A percentile compares a stretch with the other conserved stretches of the same genome.
Evolutionary conservation across 139 green algal genomes (phyloP).

Genomic region (Chlamydomonas schloesseri): DNA sequence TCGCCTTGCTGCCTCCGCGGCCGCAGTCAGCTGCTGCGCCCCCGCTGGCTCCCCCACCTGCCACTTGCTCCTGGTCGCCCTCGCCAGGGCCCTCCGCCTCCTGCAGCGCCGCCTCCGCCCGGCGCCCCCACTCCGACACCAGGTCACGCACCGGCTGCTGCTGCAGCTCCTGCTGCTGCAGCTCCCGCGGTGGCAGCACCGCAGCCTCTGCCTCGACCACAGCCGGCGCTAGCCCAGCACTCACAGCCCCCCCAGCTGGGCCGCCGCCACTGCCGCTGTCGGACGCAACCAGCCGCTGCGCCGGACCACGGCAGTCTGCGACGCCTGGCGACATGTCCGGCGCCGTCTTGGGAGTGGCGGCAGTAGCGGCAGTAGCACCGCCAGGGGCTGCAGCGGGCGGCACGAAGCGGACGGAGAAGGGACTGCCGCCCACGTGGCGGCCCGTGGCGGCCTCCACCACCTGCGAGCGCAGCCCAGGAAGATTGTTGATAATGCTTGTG

Average conservation of each 20-base stretch:
- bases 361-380: too few species aligned
- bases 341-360: too few species aligned
- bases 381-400: too few species aligned
- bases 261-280: not conserved
- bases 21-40: too few species aligned
- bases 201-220: not conserved
- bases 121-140: slow-evolving; percentile 7
- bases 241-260: too few species aligned
- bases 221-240: too few species aligned
- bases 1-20: not conserved
- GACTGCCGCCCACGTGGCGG: slow-evolving; percentile 31
- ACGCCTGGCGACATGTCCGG: too few species aligned
- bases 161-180: not conserved
- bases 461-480: too few species aligned
- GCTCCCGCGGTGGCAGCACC: too few species aligned
- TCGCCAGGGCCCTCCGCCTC: not conserved
- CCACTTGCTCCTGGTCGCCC: not conserved
- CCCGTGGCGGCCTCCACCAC: slow-evolving; percentile 21
- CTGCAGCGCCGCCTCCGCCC: slow-evolving; percentile 14
- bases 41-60: not conserved
- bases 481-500: too few species aligned
- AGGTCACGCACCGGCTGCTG: not conserved
- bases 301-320: too few species aligned
- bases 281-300: not conserved
- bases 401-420: not conserved